Base-by-base conservation (phyloP, 192 early-diverging fungal species). In the Haplosporangium gracile region DNA sequence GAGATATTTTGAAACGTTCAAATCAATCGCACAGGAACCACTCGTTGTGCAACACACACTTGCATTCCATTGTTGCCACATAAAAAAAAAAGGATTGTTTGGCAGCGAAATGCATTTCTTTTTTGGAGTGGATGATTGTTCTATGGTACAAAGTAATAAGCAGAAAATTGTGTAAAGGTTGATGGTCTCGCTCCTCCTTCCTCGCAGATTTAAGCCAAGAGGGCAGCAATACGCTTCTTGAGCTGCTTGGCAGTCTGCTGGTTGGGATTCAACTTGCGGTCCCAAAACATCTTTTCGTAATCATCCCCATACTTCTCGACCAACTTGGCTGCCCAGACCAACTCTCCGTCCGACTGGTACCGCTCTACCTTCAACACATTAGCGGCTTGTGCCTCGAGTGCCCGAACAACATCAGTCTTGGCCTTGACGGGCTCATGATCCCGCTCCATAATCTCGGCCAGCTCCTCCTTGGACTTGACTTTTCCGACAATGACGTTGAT, bases 211-310 rank as follows among this genome's bases (percentile, higher is more conserved):
- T 78, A 86, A 16, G 78, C 74, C 36, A 86, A 57, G 13, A 86
- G 55, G 3, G 81, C 34, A 13, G 51, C 39, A 34, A 88, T 82
- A 84, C 92, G 93, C 78, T 91, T 92, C 82, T 91, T 92, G 60
- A 96, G 65, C 73, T 96, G 93, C 60, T 88, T 83, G 40, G 85
- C 90, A 4, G 95, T 95, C 68, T 93, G 91, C 77, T 96, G 95
- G 81, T 94, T 92, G 34, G 81, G 84, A 78, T 96, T 96, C 73
- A 96, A 86, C 57, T 92, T 87, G 60, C 91, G 91, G 72, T 96
- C 95, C 93, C 94, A 92, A 76, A 95, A 95, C 95, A 96, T 96
- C 57, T 93, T 94, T 18, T 93, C 83, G 77, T 95, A 96, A 72
- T 96, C 90, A 57, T 93, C 89, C 0, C 94, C 94, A 69, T 96